Conservation (phyloP, 192 early-diverging fungal genomes). For the Coemansia sp. region DNA sequence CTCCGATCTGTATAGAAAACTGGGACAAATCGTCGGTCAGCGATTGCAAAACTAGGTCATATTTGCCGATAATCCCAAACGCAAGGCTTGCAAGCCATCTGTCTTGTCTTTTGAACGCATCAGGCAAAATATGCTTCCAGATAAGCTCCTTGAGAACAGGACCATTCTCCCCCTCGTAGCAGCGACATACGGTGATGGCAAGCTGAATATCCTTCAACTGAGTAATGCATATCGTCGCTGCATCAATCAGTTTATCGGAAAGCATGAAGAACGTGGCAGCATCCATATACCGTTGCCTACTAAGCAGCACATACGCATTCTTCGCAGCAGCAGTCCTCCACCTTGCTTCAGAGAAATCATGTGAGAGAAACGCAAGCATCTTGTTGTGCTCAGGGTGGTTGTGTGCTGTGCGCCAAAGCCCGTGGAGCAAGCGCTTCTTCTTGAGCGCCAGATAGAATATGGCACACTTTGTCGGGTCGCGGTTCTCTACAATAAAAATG, state of each 20-base stretch:
- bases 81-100: constrained; percentile 51
- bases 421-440: constrained; percentile 88
- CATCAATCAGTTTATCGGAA: constrained; percentile 84
- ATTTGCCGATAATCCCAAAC: constrained; percentile 41
- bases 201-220: constrained; percentile 91
- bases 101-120: constrained; percentile 35
- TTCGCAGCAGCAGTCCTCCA: constrained; percentile 97
- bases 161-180: constrained; percentile 81
- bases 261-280: constrained; percentile 96
- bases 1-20: constrained; percentile 34
- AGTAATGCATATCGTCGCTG: constrained; percentile 88
- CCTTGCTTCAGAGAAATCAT: constrained; percentile 86
- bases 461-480: constrained; percentile 82
- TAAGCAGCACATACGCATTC: constrained; percentile 96
- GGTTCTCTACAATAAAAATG: constrained; percentile 72
- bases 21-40: constrained; percentile 37
- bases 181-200: constrained; percentile 86
- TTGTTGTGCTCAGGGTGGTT: constrained; percentile 80
- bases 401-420: constrained; percentile 85
- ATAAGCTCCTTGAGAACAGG: constrained; percentile 43
- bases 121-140: constrained; percentile 44
- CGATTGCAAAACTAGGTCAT: constrained; percentile 45
- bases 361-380: constrained; percentile 89
- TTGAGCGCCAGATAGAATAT: constrained; percentile 88
- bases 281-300: constrained; percentile 91